Evolutionary conservation across 2,329 filamentous ascomycete genomes (phyloP).

Genomic region (Penicillium sp.): DNA sequence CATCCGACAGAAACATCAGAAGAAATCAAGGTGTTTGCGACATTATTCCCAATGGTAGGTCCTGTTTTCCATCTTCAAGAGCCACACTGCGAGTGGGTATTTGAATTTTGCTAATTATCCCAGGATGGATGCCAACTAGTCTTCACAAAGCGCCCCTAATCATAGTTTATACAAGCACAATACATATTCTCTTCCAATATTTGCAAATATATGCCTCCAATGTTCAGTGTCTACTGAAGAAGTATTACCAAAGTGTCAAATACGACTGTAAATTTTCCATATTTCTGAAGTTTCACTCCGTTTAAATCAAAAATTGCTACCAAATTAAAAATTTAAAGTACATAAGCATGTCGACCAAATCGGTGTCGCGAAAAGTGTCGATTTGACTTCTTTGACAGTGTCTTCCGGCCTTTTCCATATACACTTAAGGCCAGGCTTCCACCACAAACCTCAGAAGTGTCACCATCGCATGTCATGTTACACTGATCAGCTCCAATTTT

Average conservation of each 20-base stretch:
- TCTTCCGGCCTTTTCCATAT: not conserved
- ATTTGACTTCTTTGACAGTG: not conserved
- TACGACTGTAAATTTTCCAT: too few species aligned
- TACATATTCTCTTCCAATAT: too few species aligned
- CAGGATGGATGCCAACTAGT: conserved; percentile 45
- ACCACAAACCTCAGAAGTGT: conserved; percentile 9
- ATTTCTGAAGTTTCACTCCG: not conserved
- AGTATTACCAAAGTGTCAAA: too few species aligned
- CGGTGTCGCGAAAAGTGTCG: conserved; percentile 3
- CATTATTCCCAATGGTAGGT: conserved; percentile 55
- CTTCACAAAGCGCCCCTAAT: conserved; percentile 43
- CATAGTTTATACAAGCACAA: too few species aligned
- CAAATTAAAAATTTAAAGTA: too few species aligned
- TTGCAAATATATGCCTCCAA: too few species aligned
- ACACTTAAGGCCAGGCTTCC: conserved; percentile 9
- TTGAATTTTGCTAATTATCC: conserved; percentile 7
- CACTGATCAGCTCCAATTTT: conserved; percentile 6
- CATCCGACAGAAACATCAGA: conserved; percentile 54
- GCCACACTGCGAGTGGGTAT: too few species aligned
- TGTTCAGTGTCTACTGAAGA: too few species aligned
- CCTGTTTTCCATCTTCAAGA: not conserved
- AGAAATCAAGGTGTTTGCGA: conserved; percentile 57
- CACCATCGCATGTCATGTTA: conserved; percentile 12
- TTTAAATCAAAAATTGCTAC: not conserved
- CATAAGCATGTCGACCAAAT: not conserved